phyloP scores from a whole-genome alignment of 441 rosid species.

The Brassica hybrid region DNA sequence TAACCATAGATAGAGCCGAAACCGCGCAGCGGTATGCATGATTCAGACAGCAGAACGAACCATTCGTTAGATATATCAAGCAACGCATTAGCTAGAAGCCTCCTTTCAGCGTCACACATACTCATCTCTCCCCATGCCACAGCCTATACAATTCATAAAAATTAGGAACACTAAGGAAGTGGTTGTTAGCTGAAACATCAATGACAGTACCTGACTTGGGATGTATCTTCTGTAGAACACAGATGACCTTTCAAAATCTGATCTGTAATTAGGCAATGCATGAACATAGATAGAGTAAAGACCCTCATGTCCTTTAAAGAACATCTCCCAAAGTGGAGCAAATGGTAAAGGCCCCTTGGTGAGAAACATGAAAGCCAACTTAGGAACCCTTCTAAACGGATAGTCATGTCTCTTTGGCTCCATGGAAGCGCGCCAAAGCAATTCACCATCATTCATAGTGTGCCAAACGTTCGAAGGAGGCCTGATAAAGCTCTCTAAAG shows the following conservation, averaged over 20 bases:
- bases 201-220: constrained; percentile 81
- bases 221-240: constrained; percentile 74
- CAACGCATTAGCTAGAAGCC: constrained; percentile 87
- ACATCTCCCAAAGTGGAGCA: constrained; percentile 83
- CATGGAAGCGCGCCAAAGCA: constrained; percentile 79
- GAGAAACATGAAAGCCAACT: constrained; percentile 85
- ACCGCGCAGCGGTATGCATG: constrained; percentile 91
- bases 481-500: constrained; percentile 57
- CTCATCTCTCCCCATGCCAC: constrained; percentile 95
- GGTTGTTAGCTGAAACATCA: neutral
- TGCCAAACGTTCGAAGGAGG: constrained; percentile 68
- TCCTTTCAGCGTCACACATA: constrained; percentile 93
- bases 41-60: constrained; percentile 84
- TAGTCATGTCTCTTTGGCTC: constrained; percentile 54
- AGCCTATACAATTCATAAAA: constrained; percentile 47
- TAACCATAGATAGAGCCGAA: constrained; percentile 63
- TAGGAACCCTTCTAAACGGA: constrained; percentile 72
- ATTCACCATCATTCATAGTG: constrained; percentile 64
- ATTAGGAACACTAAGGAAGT: neutral
- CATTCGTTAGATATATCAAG: constrained; percentile 92
- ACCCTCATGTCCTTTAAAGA: constrained; percentile 63
- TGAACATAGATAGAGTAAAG: constrained; percentile 69
- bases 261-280: constrained; percentile 59
- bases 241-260: constrained; percentile 56
- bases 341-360: constrained; percentile 79